Conservation (phyloP, 257 asterid genomes). For the Solanum bulbocastanum region DNA sequence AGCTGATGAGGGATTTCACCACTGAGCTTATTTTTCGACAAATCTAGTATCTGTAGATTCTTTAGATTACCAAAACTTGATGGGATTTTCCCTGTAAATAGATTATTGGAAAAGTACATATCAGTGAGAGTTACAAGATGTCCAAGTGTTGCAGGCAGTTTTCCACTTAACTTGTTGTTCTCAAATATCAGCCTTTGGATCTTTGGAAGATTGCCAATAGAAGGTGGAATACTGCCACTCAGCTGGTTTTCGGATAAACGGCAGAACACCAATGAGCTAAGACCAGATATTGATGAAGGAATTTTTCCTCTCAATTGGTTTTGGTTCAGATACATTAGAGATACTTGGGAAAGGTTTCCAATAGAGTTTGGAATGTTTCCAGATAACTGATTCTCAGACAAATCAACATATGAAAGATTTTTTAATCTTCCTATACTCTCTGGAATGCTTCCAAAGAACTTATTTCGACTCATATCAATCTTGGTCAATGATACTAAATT, state of each 20-base stretch:
- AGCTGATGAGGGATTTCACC: slow-evolving; percentile 39
- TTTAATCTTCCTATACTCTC: slow-evolving; percentile 28
- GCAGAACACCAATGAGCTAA: slow-evolving; percentile 23
- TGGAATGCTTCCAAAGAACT: slow-evolving; percentile 39
- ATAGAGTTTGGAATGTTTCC: slow-evolving; percentile 45
- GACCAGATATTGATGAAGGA: slow-evolving; percentile 42
- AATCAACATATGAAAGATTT: slow-evolving; percentile 18
- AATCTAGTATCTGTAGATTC: slow-evolving; percentile 24
- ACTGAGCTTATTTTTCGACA: slow-evolving; percentile 39
- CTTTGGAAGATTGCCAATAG: slow-evolving; percentile 28
- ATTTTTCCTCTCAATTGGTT: slow-evolving; percentile 40
- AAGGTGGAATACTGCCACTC: slow-evolving; percentile 43
- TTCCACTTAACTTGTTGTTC: slow-evolving; percentile 46
- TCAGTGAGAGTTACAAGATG: slow-evolving; percentile 24
- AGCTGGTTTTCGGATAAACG: slow-evolving; percentile 37
- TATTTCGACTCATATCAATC: slow-evolving; percentile 35
- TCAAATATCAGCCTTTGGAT: slow-evolving; percentile 32
- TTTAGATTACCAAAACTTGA: slow-evolving; percentile 38
- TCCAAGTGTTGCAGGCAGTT: slow-evolving; percentile 45
- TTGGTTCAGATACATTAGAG: slow-evolving; percentile 11
- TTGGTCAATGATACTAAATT: slow-evolving; percentile 16
- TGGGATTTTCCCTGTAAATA: slow-evolving; percentile 41
- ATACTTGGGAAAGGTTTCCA: slow-evolving; percentile 23
- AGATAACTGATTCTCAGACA: slow-evolving; percentile 32
- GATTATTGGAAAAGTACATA: slow-evolving; percentile 45